Percentiles rank a stretch among this genome's conserved stretches.
These are phyloP conservation scores for Pythium phragmitis DNA, from an alignment of 352 stramenopile species.

Conservation along the genomic window DNA sequence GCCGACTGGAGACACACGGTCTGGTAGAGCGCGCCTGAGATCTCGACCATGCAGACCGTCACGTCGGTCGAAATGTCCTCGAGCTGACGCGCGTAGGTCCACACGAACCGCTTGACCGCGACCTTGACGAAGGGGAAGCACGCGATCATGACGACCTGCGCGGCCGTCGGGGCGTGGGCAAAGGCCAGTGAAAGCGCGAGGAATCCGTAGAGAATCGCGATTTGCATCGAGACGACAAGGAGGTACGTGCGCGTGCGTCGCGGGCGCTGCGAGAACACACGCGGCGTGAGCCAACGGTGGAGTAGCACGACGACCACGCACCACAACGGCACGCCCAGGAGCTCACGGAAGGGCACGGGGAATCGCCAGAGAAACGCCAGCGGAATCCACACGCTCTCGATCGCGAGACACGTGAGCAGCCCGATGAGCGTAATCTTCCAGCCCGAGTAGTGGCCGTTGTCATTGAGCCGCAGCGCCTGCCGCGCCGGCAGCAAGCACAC, in stretches of 20 bases:
- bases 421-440: constrained; percentile 11
- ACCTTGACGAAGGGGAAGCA: constrained; percentile 29
- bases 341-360: constrained; percentile 24
- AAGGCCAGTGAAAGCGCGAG: constrained; percentile 31
- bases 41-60: constrained; percentile 44
- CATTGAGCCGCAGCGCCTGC: constrained; percentile 14
- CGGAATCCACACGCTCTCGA: constrained; percentile 18
- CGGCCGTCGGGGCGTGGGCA: constrained; percentile 17
- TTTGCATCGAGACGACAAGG: constrained; percentile 11
- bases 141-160: constrained; percentile 31
- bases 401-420: not conserved
- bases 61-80: constrained; percentile 43
- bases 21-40: constrained; percentile 35
- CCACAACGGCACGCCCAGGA: constrained; percentile 10
- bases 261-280: constrained; percentile 5
- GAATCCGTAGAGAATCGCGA: constrained; percentile 23
- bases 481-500: constrained; percentile 8
- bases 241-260: constrained; percentile 15
- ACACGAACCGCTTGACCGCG: constrained; percentile 28
- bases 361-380: constrained; percentile 24
- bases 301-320: constrained; percentile 1
- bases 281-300: constrained; percentile 2
- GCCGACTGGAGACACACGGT: constrained; percentile 32
- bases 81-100: constrained; percentile 34
- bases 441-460: constrained; percentile 15